A percentile compares a stretch with the other conserved stretches of the same genome.
Evolutionary conservation across 1,139 yeast species (phyloP).

Genomic region (Hansenula sp.): DNA sequence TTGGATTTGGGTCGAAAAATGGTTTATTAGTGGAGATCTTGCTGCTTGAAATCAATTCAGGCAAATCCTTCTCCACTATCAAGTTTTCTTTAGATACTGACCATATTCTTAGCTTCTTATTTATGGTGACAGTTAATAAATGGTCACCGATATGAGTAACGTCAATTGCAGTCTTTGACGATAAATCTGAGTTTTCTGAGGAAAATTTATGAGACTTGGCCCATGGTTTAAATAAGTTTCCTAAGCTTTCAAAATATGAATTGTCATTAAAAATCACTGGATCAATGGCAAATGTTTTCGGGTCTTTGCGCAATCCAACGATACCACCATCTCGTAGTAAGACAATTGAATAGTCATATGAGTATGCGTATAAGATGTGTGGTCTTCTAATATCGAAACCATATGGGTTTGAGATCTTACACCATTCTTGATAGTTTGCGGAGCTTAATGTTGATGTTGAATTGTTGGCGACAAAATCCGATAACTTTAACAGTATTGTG

Average conservation of each 20-base stretch:
- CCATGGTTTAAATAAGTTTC: slow-evolving; percentile 26
- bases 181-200: slow-evolving; percentile 17
- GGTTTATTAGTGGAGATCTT: slow-evolving; percentile 17
- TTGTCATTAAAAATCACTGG: slow-evolving; percentile 53
- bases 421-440: slow-evolving; percentile 41
- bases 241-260: slow-evolving; percentile 45
- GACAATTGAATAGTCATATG: slow-evolving; percentile 42
- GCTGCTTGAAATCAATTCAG: slow-evolving; percentile 16
- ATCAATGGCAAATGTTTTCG: slow-evolving; percentile 37
- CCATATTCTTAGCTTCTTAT: slow-evolving; percentile 55
- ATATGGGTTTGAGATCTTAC: slow-evolving; percentile 64
- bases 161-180: slow-evolving; percentile 29
- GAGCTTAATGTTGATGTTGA: slow-evolving; percentile 13
- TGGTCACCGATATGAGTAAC: slow-evolving; percentile 19
- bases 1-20: slow-evolving; percentile 20
- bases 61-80: slow-evolving; percentile 30
- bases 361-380: slow-evolving; percentile 45
- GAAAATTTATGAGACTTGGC: slow-evolving; percentile 10
- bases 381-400: slow-evolving; percentile 72
- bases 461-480: slow-evolving; percentile 20
- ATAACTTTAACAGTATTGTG: slow-evolving; percentile 25
- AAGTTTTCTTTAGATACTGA: slow-evolving; percentile 36
- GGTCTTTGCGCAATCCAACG: slow-evolving; percentile 43
- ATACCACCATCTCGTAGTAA: slow-evolving; percentile 72
- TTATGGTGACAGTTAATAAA: slow-evolving; percentile 39